Conservation (phyloP, 225 moss, liverwort and hornwort species). For the Neckera pumila region DNA sequence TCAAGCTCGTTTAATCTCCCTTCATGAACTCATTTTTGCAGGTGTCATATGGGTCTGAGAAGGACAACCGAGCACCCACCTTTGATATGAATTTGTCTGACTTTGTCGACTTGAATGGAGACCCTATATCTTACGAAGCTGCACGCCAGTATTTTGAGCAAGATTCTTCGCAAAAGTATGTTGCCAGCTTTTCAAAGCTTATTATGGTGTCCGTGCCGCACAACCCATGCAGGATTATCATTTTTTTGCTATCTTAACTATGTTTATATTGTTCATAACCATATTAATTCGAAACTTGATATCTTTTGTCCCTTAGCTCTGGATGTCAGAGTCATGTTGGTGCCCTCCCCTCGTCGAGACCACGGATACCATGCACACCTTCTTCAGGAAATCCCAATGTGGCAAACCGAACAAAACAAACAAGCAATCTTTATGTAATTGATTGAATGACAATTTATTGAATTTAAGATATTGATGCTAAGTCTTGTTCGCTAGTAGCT, state of each 20-base stretch:
- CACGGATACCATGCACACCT: not conserved
- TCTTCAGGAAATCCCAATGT: not conserved
- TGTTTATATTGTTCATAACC: not conserved
- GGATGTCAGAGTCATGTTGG: not conserved
- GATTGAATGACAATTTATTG: not conserved
- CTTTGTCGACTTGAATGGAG: conserved; percentile 51
- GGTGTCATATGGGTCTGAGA: conserved; percentile 84
- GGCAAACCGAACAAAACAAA: not conserved
- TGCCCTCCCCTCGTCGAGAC: not conserved
- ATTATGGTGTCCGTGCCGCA: not conserved
- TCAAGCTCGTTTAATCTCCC: not conserved
- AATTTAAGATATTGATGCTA: not conserved
- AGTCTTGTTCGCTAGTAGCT: not conserved
- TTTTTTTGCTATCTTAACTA: not conserved
- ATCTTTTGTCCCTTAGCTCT: not conserved
- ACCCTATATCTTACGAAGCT: conserved; percentile 64
- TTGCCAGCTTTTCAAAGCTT: too few species aligned
- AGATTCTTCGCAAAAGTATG: conserved; percentile 72
- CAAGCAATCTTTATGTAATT: not conserved
- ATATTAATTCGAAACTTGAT: not conserved
- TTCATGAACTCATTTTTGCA: conserved; percentile 4
- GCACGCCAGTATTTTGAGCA: conserved; percentile 67
- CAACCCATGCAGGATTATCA: not conserved
- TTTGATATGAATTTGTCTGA: conserved; percentile 95
- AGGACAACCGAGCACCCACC: conserved; percentile 64